Base-by-base conservation (phyloP, 345 rosid genomes). In the Lepidium didymum region DNA sequence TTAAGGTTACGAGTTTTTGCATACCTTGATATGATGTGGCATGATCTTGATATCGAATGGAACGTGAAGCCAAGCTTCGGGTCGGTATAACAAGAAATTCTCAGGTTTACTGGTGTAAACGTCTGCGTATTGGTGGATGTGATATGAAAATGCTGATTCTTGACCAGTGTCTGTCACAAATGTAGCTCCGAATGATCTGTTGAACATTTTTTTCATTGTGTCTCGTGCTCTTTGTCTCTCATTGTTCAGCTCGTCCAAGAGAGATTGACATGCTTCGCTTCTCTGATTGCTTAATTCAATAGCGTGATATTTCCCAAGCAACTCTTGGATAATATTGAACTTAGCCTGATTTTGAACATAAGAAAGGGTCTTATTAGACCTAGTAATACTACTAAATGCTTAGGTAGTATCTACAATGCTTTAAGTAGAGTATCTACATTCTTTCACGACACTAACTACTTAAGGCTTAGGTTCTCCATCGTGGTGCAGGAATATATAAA, bases 11-110 rank as follows among this genome's bases (percentile, higher is more conserved):
- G 54, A 56, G 8, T 10, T 18, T 10, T 27, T 43, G 21, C 59
- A 55, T 77, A 93, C 98, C 97, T 93, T 93, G 50, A 90, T 74
- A 73, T 93, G 98, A 83, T 93, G 97, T 56, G 98, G 98, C 97
- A 93, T 87, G 77, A 90, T 88, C 80, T 93, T 90, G 81, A 93
- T 79, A 79, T 93, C 92, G 54, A 56, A 88, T 36, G 98, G 96
- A 45, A 66, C 92, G 68, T 90, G 94, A 76, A 88, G 91, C 98
- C 98, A 93, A n/a, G 97, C 92, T 72, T 90, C 98, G 0, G 94
- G 88, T 40, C 81, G 78, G 73, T 88, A 81, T 37, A 74, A 79
- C 82, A 90, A 64, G 67, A 93, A 93, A 78, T 93, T 93, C 80
- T 93, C 97, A 3, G 96, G 94, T 73, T 88, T 90, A 61, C 98